Conservation (phyloP, 371 early-diverging fungal species). For the Mucor irregularis region DNA sequence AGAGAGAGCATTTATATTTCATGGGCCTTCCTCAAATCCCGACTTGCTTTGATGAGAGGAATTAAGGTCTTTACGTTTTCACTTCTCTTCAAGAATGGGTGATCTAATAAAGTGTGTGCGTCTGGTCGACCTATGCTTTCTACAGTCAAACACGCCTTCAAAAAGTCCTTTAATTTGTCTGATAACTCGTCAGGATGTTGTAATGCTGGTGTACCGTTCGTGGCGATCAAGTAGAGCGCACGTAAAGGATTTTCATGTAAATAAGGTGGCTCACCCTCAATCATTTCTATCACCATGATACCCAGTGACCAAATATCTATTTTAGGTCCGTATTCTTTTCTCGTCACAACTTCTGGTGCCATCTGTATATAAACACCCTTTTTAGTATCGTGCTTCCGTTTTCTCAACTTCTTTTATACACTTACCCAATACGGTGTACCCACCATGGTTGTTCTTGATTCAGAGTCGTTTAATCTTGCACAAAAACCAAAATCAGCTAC, state of each 20-base stretch:
- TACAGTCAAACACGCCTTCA: constrained; percentile 69
- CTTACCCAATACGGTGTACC: constrained; percentile 82
- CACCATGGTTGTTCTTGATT: constrained; percentile 79
- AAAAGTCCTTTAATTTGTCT: constrained; percentile 68
- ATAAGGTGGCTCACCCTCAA: constrained; percentile 88
- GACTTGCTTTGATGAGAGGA: constrained; percentile 91
- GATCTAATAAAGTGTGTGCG: constrained; percentile 44
- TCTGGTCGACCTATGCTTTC: constrained; percentile 49
- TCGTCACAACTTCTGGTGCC: constrained; percentile 92
- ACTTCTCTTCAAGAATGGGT: constrained; percentile 87
- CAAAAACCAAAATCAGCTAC: constrained; percentile 90
- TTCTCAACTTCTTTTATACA: too few relatives aligned
- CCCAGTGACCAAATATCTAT: constrained; percentile 96
- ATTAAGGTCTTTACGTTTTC: constrained; percentile 80
- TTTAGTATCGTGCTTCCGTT: neutral
- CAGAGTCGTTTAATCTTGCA: constrained; percentile 73
- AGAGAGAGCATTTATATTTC: too few relatives aligned
- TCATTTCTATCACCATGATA: constrained; percentile 85
- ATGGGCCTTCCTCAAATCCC: constrained; percentile 47
- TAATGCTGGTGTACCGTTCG: constrained; percentile 83
- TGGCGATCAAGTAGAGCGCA: constrained; percentile 86
- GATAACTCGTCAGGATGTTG: constrained; percentile 77
- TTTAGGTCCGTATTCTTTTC: constrained; percentile 82
- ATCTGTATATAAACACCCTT: constrained; percentile 53
- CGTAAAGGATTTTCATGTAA: constrained; percentile 80